These are phyloP conservation scores for Dentipellis fragilis DNA, from an alignment of 768 basidiomycete species.

Conservation along the genomic window DNA sequence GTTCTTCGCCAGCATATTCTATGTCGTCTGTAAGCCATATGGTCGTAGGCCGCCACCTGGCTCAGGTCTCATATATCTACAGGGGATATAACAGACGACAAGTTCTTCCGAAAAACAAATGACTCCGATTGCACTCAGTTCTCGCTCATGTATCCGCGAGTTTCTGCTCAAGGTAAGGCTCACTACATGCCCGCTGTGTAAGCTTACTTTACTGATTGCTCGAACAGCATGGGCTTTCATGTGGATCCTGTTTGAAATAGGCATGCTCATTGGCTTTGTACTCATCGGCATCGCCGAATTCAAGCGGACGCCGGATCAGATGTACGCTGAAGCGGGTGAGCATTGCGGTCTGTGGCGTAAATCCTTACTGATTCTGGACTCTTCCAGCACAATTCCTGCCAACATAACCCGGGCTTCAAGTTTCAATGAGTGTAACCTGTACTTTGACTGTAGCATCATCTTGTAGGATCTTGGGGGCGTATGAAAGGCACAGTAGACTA, in stretches of 20 bases:
- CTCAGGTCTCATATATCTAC: neutral
- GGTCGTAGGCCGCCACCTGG: neutral
- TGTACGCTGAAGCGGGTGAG: conserved; percentile 68
- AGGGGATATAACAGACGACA: conserved; percentile 94
- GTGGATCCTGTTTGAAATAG: conserved; percentile 77
- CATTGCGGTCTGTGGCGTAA: neutral
- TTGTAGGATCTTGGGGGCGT: neutral
- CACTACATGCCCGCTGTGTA: neutral
- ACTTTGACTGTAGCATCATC: neutral
- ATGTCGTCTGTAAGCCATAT: conserved; percentile 65
- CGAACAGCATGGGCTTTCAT: conserved; percentile 70
- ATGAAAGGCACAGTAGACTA: neutral
- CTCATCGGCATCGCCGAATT: conserved; percentile 77
- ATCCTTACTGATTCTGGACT: neutral
- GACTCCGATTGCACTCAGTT: conserved; percentile 93
- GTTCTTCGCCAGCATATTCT: conserved; percentile 48
- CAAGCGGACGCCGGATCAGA: conserved; percentile 48
- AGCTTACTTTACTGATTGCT: neutral
- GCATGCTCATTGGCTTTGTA: conserved; percentile 65
- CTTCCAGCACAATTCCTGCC: conserved; percentile 1
- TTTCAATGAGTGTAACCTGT: too few species aligned
- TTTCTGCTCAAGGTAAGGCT: conserved; percentile 61
- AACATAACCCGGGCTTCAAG: neutral
- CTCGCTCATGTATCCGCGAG: conserved; percentile 56
- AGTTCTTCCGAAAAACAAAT: conserved; percentile 90